These are phyloP conservation scores for Spatholobus suberectus DNA, from an alignment of 306 rosid genomes.

Conservation along the genomic window DNA sequence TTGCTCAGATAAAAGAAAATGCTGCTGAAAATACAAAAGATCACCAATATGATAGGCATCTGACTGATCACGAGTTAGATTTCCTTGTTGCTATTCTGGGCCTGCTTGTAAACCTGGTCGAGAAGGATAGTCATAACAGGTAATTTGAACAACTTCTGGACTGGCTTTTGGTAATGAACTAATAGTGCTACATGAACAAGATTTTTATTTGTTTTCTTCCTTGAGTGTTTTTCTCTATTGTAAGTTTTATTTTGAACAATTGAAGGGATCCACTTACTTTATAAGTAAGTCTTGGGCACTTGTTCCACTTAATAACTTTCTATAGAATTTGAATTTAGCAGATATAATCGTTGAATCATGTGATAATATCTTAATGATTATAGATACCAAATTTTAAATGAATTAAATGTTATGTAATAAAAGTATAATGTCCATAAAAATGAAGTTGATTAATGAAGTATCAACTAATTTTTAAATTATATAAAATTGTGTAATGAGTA, in stretches of 20 bases:
- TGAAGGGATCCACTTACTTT: neutral
- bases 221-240: neutral
- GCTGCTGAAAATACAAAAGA: slow-evolving; percentile 46
- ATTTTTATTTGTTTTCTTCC: slow-evolving; percentile 2
- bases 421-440: neutral
- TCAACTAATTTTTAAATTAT: too few species aligned
- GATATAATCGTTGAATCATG: neutral
- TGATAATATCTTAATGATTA: neutral
- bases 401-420: too few species aligned
- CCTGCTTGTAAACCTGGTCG: slow-evolving; percentile 94
- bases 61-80: slow-evolving; percentile 87
- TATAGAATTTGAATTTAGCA: neutral
- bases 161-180: slow-evolving; percentile 11
- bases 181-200: slow-evolving; percentile 20
- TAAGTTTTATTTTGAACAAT: neutral
- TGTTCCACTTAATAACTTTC: neutral
- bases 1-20: slow-evolving; percentile 50
- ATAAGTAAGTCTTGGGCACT: neutral
- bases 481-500: too few species aligned
- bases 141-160: slow-evolving; percentile 42
- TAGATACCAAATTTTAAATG: too few species aligned
- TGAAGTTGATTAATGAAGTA: neutral
- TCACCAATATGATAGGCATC: slow-evolving; percentile 59
- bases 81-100: slow-evolving; percentile 98
- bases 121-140: slow-evolving; percentile 94